These are phyloP conservation scores for Rhizomucor pusillus DNA, from an alignment of 371 early-diverging fungal species.

Conservation along the genomic window DNA sequence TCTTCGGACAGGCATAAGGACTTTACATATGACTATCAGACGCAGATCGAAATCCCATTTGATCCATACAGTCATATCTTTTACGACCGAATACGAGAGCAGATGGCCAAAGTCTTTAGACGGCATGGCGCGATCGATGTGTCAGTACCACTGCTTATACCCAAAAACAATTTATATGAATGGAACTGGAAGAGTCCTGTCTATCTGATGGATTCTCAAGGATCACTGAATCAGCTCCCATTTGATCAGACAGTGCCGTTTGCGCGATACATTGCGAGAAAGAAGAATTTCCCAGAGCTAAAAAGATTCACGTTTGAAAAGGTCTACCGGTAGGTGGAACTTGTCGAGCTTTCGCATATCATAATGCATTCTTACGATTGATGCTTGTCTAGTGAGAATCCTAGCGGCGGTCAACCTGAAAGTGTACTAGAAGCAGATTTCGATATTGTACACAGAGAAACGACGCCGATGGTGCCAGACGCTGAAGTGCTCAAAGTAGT, in stretches of 20 bases:
- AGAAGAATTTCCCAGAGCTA: conserved; percentile 65
- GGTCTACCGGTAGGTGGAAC: conserved; percentile 62
- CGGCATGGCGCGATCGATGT: conserved; percentile 88
- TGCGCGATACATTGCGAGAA: conserved; percentile 80
- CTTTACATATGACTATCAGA: conserved; percentile 86
- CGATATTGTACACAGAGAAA: conserved; percentile 79
- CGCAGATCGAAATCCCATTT: conserved; percentile 47
- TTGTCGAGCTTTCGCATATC: background rate
- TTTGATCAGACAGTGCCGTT: conserved; percentile 93
- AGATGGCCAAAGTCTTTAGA: conserved; percentile 78
- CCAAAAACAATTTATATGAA: conserved; percentile 73
- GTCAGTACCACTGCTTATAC: conserved; percentile 81
- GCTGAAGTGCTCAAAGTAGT: conserved; percentile 89
- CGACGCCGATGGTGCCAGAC: conserved; percentile 75
- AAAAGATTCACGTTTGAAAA: conserved; percentile 87
- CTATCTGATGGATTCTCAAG: conserved; percentile 78
- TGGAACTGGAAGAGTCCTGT: conserved; percentile 70
- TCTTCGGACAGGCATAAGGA: conserved; percentile 83
- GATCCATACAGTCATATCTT: conserved; percentile 67
- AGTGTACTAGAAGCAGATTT: conserved; percentile 83
- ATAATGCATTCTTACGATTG: background rate
- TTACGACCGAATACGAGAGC: conserved; percentile 69
- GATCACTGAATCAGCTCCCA: conserved; percentile 83
- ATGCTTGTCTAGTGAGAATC: conserved; percentile 48
- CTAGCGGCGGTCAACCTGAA: conserved; percentile 80